Base-by-base conservation (phyloP, 495 filamentous ascomycete species). In the Aspergillus panamensis region DNA sequence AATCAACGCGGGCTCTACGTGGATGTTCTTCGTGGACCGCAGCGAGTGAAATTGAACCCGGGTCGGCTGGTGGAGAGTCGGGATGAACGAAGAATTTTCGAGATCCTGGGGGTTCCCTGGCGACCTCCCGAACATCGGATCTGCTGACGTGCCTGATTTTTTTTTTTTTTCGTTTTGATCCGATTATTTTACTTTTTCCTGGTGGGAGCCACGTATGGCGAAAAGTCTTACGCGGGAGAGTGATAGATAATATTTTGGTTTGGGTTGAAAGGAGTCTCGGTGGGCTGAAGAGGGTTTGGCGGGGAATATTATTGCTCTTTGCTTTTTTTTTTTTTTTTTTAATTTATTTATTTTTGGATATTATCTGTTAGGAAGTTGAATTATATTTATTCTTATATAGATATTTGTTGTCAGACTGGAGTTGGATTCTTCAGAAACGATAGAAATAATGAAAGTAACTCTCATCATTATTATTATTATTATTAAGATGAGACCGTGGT, bases 91-190 rank as follows among this genome's bases (percentile, higher is more conserved):
- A 82, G 79, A 61, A 97, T 97, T 42, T 97, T 97, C 69, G 84
- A 88, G 77, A 76, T 89, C 20, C 73, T 97, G 43, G 90, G 88
- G 6, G 91, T 97, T 39, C 87, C 90, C 16, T 97, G 92, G 88
- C 82, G 94, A 61, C 83, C 86, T 63, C 90, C 92, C 4, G 80
- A 87, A 68, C 84, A 96, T 61, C 78, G 92, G 55, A 87, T 89
- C 71, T 95, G 90, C 68, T 89, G 70, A 74, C 33, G 45, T 60
- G 53, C 51, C 50, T 50, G 21, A 53, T 25, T 13, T 42, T 54
- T 19, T 21, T 45, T 51, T 51, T 25, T 45, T 57, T 50, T 33
- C 33, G 1, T 25, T 58, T 17, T 32, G 54, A 37, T 52, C 37
- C 39, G n/a, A 30, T 47, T 37, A 17, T 30, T 14, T 53, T 57